Evolutionary conservation across 768 basidiomycete species (phyloP), one percentile per base, ranked within the genome.

Genomic region (Candolleomyces eurysporus): DNA sequence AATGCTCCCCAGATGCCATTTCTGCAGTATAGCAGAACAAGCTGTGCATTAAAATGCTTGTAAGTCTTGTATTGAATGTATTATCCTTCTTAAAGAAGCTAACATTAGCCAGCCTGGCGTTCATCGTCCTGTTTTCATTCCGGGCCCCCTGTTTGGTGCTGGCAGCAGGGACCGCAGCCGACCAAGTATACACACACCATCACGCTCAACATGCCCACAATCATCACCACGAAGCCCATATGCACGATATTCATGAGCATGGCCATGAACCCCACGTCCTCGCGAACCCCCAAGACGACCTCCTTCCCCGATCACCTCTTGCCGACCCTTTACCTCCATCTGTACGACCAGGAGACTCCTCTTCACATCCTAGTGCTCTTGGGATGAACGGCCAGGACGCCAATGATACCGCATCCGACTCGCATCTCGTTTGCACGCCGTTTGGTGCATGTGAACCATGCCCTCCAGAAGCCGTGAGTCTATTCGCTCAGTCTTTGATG

Each of bases 361-460:
- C 48, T 30, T 10, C 31, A 22, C 21, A 48, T 6, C 45, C 11
- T 16, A 19, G 31, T 26, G 3, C 42, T 16, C 30, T 36, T 36
- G 36, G 36, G 36, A 36, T 31, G 30, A n/a, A 39, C 8, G 45
- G 26, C 22, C 36, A 52, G n/a, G 58, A 59, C 26, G n/a, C 9
- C 9, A 56, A 56, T 26, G 40, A 39, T 6, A 16, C 58, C 10
- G 16, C 58, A 13, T 32, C 52, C 51, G 49, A 32, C n/a, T 63
- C 66, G 14, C 67, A 71, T 56, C 72, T 78, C 46, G 61, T 72
- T n/a, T 89, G 87, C 59, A 73, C 66, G 40, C 86, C 87, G 1
- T 84, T 83, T 61, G 86, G 85, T 19, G 71, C 69, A 58, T 89
- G 88, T 64, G 81, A 84, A 62, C 82, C 80, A 67, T 91, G 89